Base-by-base conservation (phyloP, 1,139 yeast genomes). In the Yamadazyma atlantica region DNA sequence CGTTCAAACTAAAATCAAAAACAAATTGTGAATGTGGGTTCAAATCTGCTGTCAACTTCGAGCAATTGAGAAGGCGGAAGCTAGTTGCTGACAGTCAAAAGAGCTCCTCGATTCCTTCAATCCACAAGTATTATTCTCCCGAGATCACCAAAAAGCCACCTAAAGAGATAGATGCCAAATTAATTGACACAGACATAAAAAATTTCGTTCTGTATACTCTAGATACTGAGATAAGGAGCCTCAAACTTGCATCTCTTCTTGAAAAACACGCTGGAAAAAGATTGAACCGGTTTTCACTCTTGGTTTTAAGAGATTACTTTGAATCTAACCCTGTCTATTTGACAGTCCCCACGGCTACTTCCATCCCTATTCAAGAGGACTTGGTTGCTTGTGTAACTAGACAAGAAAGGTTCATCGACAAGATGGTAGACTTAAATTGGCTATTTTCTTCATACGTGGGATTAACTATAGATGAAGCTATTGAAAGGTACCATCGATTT, bases 301-400 rank as follows among this genome's bases (percentile, higher is more conserved):
- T 37, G 23, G 24, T 38, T 4, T 19, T 41, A n/a, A 26, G 44
- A 19, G 40, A 38, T 9, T 38, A 41, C 31, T 6, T 32, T 4
- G 40, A 38, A 12, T n/a, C 32, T 2, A 38, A 41, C 23, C 38
- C 38, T 11, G 30, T 38, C 13, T 34, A 29, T 29, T 16, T 34
- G 11, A 36, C 42, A 7, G n/a, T 38, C 5, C 30, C 29, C n/a
- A 22, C 25, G 2, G 38, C 43, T 2, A 4, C 29, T 4, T 5
- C 16, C 7, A 21, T 22, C 4, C 25, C 49, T 1, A 28, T 28
- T 28, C 43, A 42, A 21, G 62, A 56, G 39, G 66, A 66, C 40
- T 49, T 68, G 32, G 65, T 60, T 10, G 66, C 63, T 1, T 59
- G 66, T 35, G 63, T 65, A 4, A 12, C 54, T 5, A 53, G 69